Percentiles rank a stretch among this genome's conserved stretches.
These are phyloP conservation scores for Fusarium drepaniforme DNA, from an alignment of 2,329 filamentous ascomycete genomes.

Conservation along the genomic window DNA sequence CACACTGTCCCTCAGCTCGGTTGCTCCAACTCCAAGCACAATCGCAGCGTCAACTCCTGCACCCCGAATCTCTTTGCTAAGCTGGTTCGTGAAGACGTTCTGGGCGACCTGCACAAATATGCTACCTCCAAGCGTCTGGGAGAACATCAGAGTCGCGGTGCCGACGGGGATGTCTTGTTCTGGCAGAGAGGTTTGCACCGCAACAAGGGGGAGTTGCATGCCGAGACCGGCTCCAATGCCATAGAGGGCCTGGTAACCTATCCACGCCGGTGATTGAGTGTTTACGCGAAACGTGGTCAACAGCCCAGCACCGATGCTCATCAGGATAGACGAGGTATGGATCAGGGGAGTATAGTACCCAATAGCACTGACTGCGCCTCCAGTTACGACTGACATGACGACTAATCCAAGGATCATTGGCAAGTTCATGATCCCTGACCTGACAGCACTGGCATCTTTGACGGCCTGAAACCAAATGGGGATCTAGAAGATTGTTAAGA, in stretches of 20 bases:
- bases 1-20: neutral
- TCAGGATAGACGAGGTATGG: neutral
- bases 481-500: neutral
- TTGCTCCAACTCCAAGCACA: neutral
- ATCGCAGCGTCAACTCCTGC: neutral
- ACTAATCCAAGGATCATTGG: constrained; percentile 6
- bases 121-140: neutral
- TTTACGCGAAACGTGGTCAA: neutral
- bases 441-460: neutral
- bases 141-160: neutral
- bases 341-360: neutral
- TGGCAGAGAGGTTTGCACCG: neutral
- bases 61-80: neutral
- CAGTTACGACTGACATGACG: neutral
- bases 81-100: neutral
- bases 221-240: neutral
- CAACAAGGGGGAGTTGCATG: neutral
- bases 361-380: neutral
- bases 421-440: constrained; percentile 5
- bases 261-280: neutral
- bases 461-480: constrained; percentile 14
- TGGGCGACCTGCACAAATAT: neutral
- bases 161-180: neutral
- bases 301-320: neutral
- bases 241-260: neutral